Evolutionary conservation across 805 yeast genomes (phyloP).

Genomic region (Starmerella bombi): DNA sequence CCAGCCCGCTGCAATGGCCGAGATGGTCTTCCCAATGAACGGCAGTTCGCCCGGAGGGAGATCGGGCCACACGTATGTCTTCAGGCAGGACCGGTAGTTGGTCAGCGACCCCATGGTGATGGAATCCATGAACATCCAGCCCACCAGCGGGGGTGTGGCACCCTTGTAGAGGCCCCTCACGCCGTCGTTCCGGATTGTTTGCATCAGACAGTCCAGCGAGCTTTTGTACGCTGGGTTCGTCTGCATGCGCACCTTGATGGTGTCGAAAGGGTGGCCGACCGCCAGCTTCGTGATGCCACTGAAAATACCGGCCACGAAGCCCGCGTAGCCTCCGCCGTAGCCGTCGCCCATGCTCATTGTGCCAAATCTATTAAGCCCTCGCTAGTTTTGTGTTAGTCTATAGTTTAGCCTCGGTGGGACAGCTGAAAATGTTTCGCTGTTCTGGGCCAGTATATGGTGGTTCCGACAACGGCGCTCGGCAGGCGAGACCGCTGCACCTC

Average conservation of each 20-base stretch:
- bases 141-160: slow-evolving; percentile 82
- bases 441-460: too few relatives aligned
- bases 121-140: slow-evolving; percentile 90
- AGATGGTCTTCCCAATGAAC: slow-evolving; percentile 56
- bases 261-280: slow-evolving; percentile 87
- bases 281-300: slow-evolving; percentile 78
- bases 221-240: slow-evolving; percentile 65
- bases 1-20: slow-evolving; percentile 72
- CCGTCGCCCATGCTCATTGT: slow-evolving; percentile 18
- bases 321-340: slow-evolving; percentile 28
- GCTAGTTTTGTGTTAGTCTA: too few relatives aligned
- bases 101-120: slow-evolving; percentile 81
- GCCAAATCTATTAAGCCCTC: background rate
- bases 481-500: too few relatives aligned
- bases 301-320: slow-evolving; percentile 79
- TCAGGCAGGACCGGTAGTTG: slow-evolving; percentile 54
- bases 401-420: too few relatives aligned
- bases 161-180: slow-evolving; percentile 72
- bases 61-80: slow-evolving; percentile 48
- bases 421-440: too few relatives aligned
- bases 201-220: slow-evolving; percentile 64
- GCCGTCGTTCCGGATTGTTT: slow-evolving; percentile 67
- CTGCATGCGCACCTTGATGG: slow-evolving; percentile 76
- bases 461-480: too few relatives aligned
- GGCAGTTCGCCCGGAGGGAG: slow-evolving; percentile 45